These are phyloP conservation scores for Penicillium sp. DNA, from an alignment of 2,329 filamentous ascomycete species.

Conservation along the genomic window DNA sequence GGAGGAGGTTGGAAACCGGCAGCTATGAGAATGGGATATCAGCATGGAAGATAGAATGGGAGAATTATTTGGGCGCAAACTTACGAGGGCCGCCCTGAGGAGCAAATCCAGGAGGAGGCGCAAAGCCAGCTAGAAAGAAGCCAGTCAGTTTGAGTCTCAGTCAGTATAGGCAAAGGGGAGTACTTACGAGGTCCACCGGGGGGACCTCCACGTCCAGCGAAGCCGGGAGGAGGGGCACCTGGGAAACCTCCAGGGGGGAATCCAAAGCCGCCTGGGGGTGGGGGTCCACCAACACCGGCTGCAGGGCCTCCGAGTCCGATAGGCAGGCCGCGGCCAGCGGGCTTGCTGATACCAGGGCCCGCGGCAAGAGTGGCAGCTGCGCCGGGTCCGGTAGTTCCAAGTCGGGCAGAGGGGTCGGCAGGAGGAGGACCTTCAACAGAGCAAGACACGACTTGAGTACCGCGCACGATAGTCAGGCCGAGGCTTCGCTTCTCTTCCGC, in stretches of 20 bases:
- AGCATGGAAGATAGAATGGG: slow-evolving; percentile 26
- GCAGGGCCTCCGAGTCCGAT: slow-evolving; percentile 85
- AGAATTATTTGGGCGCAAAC: slow-evolving; percentile 22
- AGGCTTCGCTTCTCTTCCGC: slow-evolving; percentile 97
- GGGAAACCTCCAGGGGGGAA: slow-evolving; percentile 55
- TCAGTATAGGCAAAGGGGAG: slow-evolving; percentile 17
- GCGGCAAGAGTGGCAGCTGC: slow-evolving; percentile 68
- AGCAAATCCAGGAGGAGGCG: slow-evolving; percentile 49
- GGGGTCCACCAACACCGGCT: slow-evolving; percentile 78
- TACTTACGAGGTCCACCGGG: slow-evolving; percentile 52
- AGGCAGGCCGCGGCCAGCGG: slow-evolving; percentile 80
- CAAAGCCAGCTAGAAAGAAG: slow-evolving; percentile 43
- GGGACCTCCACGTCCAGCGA: slow-evolving; percentile 52
- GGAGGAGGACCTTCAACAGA: slow-evolving; percentile 95
- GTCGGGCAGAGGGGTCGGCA: slow-evolving; percentile 83
- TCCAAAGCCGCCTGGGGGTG: slow-evolving; percentile 59
- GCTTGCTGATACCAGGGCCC: slow-evolving; percentile 85
- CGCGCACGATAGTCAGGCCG: slow-evolving; percentile 89
- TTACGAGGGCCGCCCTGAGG: slow-evolving; percentile 48
- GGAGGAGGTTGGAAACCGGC: slow-evolving; percentile 58
- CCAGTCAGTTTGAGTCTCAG: slow-evolving; percentile 19
- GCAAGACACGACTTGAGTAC: slow-evolving; percentile 89
- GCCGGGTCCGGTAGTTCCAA: slow-evolving; percentile 72
- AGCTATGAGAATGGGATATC: slow-evolving; percentile 44
- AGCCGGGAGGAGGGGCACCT: slow-evolving; percentile 50